These are phyloP conservation scores for Nannochloris sp. DNA, from an alignment of 139 green algal species.

Conservation along the genomic window DNA sequence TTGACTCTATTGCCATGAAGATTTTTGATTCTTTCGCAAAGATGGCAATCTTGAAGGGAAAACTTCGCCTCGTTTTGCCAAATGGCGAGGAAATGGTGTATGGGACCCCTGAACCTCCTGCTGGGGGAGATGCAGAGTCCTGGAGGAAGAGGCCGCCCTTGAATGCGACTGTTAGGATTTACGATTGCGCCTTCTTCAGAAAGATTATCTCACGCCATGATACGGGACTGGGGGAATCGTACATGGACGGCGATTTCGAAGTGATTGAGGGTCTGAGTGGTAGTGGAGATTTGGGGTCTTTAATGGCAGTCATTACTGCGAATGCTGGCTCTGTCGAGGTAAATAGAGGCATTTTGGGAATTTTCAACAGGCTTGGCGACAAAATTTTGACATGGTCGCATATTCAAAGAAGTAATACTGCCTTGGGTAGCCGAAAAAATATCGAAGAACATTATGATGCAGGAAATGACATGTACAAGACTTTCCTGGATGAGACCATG, in stretches of 20 bases:
- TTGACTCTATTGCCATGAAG: slow-evolving; percentile 20
- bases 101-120: slow-evolving; percentile 21
- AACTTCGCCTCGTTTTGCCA: slow-evolving; percentile 74
- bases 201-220: slow-evolving; percentile 68
- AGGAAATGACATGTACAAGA: slow-evolving; percentile 87
- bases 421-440: slow-evolving; percentile 68
- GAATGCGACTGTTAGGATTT: slow-evolving; percentile 54
- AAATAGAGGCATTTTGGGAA: slow-evolving; percentile 52
- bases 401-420: slow-evolving; percentile 67
- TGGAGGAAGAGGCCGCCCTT: slow-evolving; percentile 49
- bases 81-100: slow-evolving; percentile 66
- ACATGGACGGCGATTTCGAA: slow-evolving; percentile 76
- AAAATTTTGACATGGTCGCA: slow-evolving; percentile 66
- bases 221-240: slow-evolving; percentile 83
- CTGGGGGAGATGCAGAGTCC: slow-evolving; percentile 25
- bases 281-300: slow-evolving; percentile 42
- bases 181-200: slow-evolving; percentile 65
- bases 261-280: slow-evolving; percentile 19
- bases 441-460: slow-evolving; percentile 97
- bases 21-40: slow-evolving; percentile 54
- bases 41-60: slow-evolving; percentile 41
- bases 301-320: slow-evolving; percentile 60
- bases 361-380: slow-evolving; percentile 73
- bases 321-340: slow-evolving; percentile 49
- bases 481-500: slow-evolving; percentile 92